A percentile compares a stretch with the other conserved stretches of the same genome.
Conservation (phyloP, 441 rosid species). For the Bruguiera hainesii region DNA sequence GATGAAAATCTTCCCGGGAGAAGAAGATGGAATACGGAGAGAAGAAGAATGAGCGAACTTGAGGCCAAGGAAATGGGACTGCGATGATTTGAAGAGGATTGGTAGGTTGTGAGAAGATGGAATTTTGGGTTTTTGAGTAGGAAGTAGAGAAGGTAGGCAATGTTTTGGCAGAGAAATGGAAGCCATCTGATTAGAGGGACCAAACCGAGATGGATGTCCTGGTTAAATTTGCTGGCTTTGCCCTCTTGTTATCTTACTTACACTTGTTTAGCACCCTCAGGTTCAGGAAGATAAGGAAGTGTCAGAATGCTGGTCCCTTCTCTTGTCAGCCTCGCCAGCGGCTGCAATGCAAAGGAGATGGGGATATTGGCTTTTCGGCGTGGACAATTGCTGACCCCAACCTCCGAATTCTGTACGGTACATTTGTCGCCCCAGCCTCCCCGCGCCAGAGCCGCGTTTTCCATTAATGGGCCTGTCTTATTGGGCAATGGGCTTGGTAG, state of each 20-base stretch:
- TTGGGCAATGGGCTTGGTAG: slow-evolving; percentile 17
- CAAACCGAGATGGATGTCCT: background rate
- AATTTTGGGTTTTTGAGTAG: slow-evolving; percentile 34
- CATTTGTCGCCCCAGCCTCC: background rate
- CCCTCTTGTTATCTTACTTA: background rate
- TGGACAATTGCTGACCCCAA: slow-evolving; percentile 54
- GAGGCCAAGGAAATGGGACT: slow-evolving; percentile 66
- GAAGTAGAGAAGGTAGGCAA: slow-evolving; percentile 37
- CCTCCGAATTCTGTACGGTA: background rate
- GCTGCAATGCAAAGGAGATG: slow-evolving; percentile 17
- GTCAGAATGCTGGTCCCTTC: background rate
- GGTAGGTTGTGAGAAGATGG: slow-evolving; percentile 31
- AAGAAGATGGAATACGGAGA: slow-evolving; percentile 33
- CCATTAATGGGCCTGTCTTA: slow-evolving; percentile 11
- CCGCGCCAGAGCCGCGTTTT: background rate
- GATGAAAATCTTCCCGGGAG: slow-evolving; percentile 39
- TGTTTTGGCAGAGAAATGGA: slow-evolving; percentile 48
- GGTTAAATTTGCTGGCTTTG: background rate
- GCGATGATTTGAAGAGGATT: slow-evolving; percentile 42
- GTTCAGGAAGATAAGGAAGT: slow-evolving; percentile 27
- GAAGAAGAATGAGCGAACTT: slow-evolving; percentile 42
- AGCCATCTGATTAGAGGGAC: slow-evolving; percentile 36
- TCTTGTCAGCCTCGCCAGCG: slow-evolving; percentile 1
- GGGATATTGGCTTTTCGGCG: slow-evolving; percentile 27
- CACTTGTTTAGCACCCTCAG: background rate